Evolutionary conservation across 2,329 filamentous ascomycete genomes (phyloP), one percentile per base, ranked within the genome.

Genomic region (Botryotinia narcissicola): DNA sequence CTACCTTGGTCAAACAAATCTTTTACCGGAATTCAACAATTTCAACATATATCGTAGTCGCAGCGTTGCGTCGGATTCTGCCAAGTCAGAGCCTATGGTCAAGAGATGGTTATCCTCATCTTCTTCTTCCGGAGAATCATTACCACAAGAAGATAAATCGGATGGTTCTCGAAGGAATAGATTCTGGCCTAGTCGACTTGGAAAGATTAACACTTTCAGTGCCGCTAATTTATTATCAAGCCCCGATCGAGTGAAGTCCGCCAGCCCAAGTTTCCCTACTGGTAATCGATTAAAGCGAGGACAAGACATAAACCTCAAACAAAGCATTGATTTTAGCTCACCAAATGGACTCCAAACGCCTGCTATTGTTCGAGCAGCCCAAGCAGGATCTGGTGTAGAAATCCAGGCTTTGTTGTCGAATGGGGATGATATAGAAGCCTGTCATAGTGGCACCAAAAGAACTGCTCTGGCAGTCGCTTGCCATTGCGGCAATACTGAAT

Each of bases 51-150:
- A 60, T 59, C 46, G 51, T 35, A 72, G 48, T 60, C 37, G 62
- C 32, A 67, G 62, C 42, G 6, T 72, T n/a, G 25, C 62, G 12
- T 48, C 62, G 1, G 6, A 72, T 54, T 46, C 29, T 37, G 44
- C 29, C 62, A 72, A 60, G 25, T 67, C 62, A 72, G 51, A 72
- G 37, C 48, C 70, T 68, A 40, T 37, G 16, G 48, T 60, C 29
- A 54, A 72, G 46, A 29, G 70, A 22, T 68, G 62, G 51, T 22
- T 72, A 32, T 59, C 61, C 10, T 51, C 40, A 4, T 72, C 61
- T 18, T 63, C 69, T 66, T 44, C 71, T 57, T 71, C 74, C 6
- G 70, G 51, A 37, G 40, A 68, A 35, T 72, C 61, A 16, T 59
- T 32, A 29, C 37, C 46, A 16, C 57, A 37, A 22, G 44, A 72